Evolutionary conservation across 2,329 filamentous ascomycete species (phyloP), one percentile per base, ranked within the genome.

Genomic region (Cladophialophora exuberans): DNA sequence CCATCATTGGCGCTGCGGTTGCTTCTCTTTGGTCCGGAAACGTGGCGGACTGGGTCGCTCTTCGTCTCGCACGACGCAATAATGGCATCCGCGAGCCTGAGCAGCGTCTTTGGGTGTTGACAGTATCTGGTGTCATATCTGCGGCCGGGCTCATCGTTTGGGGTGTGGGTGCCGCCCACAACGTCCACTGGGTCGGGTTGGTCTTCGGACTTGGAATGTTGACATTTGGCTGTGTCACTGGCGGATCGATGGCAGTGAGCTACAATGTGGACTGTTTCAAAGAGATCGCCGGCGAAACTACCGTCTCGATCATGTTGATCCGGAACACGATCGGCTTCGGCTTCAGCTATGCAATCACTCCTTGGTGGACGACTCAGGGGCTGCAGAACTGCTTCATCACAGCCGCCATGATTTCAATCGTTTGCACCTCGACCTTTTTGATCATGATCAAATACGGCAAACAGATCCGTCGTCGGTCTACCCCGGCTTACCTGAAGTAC

Each of bases 281-380:
- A 26, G 77, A 75, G 4, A 63, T 80, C 3, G 71, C 71, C 36
- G 77, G 77, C 1, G 77, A 80, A 61, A 75, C 77, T 0, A 75
- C 79, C 56, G 73, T 78, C 4, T 76, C 76, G 2, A 74, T 79
- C 11, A 80, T 80, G 28, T 59, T 81, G 1, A 66, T 76, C 6
- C 66, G 78, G 5, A 80, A 80, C 56, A 79, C 75, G 1, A 77
- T 79, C 73, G 71, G 68, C 17, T 79, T 79, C 61, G 77, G 74
- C 3, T 70, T 80, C 25, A 70, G 72, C 15, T 82, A 83, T 45
- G 69, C 79, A 9, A 71, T 77, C 28, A 78, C 75, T 0, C 75
- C 75, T 0, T 78, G 76, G 76, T 62, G 76, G 1, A 70, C 66
- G 6, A 62, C 69, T 4, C 63, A 73, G 48, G 76, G 76, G 0